Base-by-base conservation (phyloP, 2,329 filamentous ascomycete genomes). In the Cryphonectria nitschkei region DNA sequence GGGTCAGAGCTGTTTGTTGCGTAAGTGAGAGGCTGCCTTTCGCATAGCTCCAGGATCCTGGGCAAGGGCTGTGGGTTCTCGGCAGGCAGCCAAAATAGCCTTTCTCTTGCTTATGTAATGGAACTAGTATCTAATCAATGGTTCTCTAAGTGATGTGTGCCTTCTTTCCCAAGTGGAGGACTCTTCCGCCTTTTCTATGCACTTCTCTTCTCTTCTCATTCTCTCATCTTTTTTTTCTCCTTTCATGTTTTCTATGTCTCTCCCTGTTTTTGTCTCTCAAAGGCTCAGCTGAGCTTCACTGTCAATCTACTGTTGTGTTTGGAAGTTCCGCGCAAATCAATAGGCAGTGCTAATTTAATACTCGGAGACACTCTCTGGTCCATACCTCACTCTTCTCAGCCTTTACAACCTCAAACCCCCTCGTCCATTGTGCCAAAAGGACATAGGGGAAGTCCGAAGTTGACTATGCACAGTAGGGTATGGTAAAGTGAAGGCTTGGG, bases 21-120 rank as follows among this genome's bases (percentile, higher is more conserved):
- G 54, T 58, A 61, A 61, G 16, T 39, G 58, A 39, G 22, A 39
- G 34, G 58, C 58, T 61, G 58, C 58, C 58, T 61, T 61, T 39
- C 34, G 34, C 58, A 39, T 26, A 61, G 58, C 58, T 61, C 54
- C 14, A 32, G 26, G 54, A 14, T 58, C 29, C 54, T 58, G 26
- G 13, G 29, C 54, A 32, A 58, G 54, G 29, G 54, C 54, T 6
- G 2, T n/a, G 22, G 8, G 46, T 11, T 61, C 16, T 61, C 58
- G 58, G 58, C 58, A 61, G 58, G 58, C 58, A 61, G 58, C 19
- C 34, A 1, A n/a, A 16, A 16, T 16, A 39, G 14, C 7, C 8
- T 3, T 61, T 19, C 58, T 19, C 7, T 9, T 8, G 54, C 54
- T 58, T 58, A 58, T 58, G 54, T 58, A 58, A 58, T 58, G 29